Conservation (phyloP, 768 basidiomycete species). For the Termitomyces sp. region DNA sequence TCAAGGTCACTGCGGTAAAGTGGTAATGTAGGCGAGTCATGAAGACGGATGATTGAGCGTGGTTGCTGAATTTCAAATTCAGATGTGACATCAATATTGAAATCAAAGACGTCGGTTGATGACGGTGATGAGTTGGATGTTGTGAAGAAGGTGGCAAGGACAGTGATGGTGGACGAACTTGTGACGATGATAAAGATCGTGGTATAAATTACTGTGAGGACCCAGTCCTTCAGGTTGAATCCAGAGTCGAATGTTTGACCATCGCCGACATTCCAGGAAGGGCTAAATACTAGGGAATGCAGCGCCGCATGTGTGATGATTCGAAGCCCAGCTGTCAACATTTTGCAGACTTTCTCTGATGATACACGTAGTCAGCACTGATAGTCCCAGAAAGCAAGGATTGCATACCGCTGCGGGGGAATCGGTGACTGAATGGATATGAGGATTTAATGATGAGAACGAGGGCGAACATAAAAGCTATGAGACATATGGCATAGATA, state of each 20-base stretch:
- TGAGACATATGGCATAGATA: not conserved
- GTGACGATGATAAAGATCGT: not conserved
- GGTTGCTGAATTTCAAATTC: not conserved
- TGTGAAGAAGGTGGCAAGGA: not conserved
- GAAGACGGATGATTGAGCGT: not conserved
- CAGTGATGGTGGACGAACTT: not conserved
- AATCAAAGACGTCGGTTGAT: not conserved
- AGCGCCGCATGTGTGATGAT: not conserved
- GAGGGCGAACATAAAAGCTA: not conserved
- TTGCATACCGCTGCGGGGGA: not conserved
- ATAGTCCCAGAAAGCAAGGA: not conserved
- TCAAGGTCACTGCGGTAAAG: not conserved
- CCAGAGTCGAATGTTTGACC: not conserved
- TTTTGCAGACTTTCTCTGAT: not conserved
- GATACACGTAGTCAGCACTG: not conserved
- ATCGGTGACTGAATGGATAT: not conserved
- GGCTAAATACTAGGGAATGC: too few relatives aligned
- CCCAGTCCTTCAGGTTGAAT: not conserved
- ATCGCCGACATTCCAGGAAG: not conserved
- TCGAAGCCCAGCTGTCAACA: not conserved
- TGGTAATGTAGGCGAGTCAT: not conserved
- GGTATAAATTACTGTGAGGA: not conserved
- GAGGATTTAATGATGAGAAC: not conserved
- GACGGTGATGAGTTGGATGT: too few relatives aligned
- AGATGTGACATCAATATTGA: not conserved